Evolutionary conservation across 1,139 yeast species (phyloP).

Genomic region (Nakaseomyces kungkrabaensis): DNA sequence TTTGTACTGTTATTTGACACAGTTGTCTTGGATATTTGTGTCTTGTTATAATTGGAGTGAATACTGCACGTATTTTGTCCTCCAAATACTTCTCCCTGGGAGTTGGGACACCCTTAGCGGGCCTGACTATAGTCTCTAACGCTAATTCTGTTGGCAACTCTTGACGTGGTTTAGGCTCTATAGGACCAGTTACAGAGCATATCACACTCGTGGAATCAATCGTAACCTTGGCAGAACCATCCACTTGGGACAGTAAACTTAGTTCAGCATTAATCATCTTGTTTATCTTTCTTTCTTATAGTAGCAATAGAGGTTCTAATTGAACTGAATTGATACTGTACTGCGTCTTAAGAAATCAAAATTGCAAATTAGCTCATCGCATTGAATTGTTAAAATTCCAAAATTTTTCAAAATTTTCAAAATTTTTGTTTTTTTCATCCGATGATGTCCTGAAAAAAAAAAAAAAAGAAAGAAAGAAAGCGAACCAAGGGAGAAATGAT

Average conservation of each 20-base stretch:
- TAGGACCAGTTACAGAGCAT: constrained; percentile 81
- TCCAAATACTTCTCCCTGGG: constrained; percentile 75
- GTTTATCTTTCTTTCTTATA: too few relatives aligned
- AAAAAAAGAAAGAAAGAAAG: background rate
- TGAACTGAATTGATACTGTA: too few relatives aligned
- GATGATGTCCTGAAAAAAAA: background rate
- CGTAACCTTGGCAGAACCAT: constrained; percentile 65
- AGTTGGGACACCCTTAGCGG: constrained; percentile 61
- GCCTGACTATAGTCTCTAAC: constrained; percentile 71
- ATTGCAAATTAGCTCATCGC: too few relatives aligned
- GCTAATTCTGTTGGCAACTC: constrained; percentile 75
- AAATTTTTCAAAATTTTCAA: background rate
- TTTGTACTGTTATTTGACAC: constrained; percentile 79
- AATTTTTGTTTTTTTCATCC: background rate
- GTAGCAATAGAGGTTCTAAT: too few relatives aligned
- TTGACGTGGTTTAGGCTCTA: constrained; percentile 75
- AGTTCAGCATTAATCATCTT: constrained; percentile 13
- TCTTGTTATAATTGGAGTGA: constrained; percentile 55
- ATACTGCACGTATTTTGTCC: constrained; percentile 53
- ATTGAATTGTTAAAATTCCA: too few relatives aligned
- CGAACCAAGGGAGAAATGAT: too few relatives aligned
- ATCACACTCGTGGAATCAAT: constrained; percentile 48
- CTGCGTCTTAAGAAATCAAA: too few relatives aligned
- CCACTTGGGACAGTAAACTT: constrained; percentile 45
- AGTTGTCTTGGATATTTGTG: constrained; percentile 72